Conservation (phyloP, 2,329 filamentous ascomycete genomes). For the Clonostachys byssicola region DNA sequence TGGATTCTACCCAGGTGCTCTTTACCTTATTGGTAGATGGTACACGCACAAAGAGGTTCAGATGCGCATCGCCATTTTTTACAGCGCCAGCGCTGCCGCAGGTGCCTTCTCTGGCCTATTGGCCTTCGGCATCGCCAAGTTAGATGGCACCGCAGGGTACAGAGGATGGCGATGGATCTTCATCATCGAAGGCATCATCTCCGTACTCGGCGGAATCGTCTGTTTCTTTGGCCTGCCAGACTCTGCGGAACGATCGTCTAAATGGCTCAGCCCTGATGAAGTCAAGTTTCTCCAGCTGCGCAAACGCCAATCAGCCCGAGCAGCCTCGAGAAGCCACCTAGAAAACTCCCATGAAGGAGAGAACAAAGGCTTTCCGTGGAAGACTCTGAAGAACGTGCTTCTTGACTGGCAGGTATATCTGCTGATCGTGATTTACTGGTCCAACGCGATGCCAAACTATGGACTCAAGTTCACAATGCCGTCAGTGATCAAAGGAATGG, state of each 20-base stretch:
- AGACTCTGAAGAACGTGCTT: neutral
- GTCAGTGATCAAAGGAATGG: constrained; percentile 27
- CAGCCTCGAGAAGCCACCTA: neutral
- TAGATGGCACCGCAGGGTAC: constrained; percentile 68
- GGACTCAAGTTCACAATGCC: constrained; percentile 2
- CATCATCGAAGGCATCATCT: constrained; percentile 69
- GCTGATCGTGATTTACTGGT: neutral
- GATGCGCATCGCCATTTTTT: constrained; percentile 94
- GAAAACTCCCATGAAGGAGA: neutral
- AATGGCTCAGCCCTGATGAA: neutral
- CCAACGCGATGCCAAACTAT: constrained; percentile 1
- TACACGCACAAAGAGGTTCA: constrained; percentile 86
- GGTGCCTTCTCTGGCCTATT: constrained; percentile 84
- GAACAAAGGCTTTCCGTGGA: neutral
- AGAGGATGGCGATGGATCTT: constrained; percentile 79
- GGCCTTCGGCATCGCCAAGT: constrained; percentile 81
- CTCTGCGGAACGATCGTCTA: constrained; percentile 1
- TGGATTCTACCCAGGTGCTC: constrained; percentile 22
- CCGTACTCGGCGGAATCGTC: constrained; percentile 47
- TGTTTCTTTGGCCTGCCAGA: constrained; percentile 41
- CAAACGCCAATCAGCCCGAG: neutral
- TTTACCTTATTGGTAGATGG: constrained; percentile 82
- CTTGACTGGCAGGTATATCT: neutral
- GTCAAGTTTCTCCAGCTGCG: neutral
- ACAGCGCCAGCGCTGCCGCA: constrained; percentile 73